Conservation (phyloP, 306 rosid genomes). For the Myrica gale region DNA sequence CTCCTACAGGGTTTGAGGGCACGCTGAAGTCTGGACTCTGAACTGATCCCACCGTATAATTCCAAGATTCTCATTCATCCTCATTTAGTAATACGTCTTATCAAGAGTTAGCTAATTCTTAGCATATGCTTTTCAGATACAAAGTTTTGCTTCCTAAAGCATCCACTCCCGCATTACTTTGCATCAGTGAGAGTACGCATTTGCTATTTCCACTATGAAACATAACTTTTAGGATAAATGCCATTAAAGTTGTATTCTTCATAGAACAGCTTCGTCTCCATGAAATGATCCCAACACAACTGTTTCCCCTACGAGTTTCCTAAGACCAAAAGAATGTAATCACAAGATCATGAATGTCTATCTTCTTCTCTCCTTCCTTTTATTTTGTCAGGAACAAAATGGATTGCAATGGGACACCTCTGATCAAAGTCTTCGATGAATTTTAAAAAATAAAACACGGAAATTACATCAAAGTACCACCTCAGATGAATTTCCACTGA, state of each 20-base stretch:
- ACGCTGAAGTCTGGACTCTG: neutral
- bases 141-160: neutral
- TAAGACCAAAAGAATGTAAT: neutral
- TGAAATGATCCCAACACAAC: neutral
- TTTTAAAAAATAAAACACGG: neutral
- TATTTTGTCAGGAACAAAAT: neutral
- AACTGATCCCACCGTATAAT: neutral
- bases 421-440: neutral
- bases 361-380: neutral
- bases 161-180: constrained; percentile 30
- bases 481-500: neutral
- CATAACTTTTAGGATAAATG: too few species aligned
- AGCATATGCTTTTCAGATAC: too few species aligned
- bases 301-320: neutral
- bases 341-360: neutral
- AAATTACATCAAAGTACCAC: neutral
- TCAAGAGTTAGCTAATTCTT: too few species aligned
- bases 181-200: too few species aligned
- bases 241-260: too few species aligned
- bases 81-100: neutral
- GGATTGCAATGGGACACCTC: neutral
- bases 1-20: neutral
- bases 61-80: neutral
- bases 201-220: too few species aligned
- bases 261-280: neutral